phyloP scores from a whole-genome alignment of 331 rosid genomes.

The Cydonia oblonga region DNA sequence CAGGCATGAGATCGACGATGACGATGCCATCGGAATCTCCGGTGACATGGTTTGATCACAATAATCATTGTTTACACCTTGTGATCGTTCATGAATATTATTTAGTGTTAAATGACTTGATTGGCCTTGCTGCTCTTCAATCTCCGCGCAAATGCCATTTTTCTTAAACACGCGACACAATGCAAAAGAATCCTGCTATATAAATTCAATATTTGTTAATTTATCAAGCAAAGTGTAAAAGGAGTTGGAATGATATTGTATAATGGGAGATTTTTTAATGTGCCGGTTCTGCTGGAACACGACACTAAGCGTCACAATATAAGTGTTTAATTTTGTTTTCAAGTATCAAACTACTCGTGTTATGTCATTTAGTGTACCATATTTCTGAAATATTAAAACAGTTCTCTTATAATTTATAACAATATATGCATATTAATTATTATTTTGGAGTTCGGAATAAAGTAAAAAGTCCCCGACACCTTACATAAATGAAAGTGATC shows the following conservation, averaged over 20 bases:
- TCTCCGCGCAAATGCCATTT: conserved; percentile 74
- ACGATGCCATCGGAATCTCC: conserved; percentile 53
- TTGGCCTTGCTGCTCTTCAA: conserved; percentile 64
- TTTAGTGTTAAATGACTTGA: conserved; percentile 16
- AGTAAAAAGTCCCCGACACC: conserved; percentile 68
- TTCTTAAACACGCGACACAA: conserved; percentile 90
- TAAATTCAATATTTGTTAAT: too few relatives aligned
- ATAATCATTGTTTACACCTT: conserved; percentile 46
- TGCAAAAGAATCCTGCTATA: conserved; percentile 81
- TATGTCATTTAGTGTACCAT: too few relatives aligned
- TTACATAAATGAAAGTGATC: not conserved
- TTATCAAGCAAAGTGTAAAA: not conserved
- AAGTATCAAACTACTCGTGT: too few relatives aligned
- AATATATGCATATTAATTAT: not conserved
- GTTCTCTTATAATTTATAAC: too few relatives aligned
- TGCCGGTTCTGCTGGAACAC: too few relatives aligned
- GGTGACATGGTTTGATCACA: conserved; percentile 63
- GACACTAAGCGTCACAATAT: too few relatives aligned
- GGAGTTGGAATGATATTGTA: not conserved
- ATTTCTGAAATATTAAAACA: too few relatives aligned
- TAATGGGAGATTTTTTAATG: too few relatives aligned
- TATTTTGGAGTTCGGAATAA: conserved; percentile 55
- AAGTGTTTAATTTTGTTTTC: too few relatives aligned
- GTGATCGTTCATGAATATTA: conserved; percentile 32
- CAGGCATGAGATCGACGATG: conserved; percentile 48